phyloP scores from a whole-genome alignment of 768 basidiomycete genomes.

The Myochromella boudieri region DNA sequence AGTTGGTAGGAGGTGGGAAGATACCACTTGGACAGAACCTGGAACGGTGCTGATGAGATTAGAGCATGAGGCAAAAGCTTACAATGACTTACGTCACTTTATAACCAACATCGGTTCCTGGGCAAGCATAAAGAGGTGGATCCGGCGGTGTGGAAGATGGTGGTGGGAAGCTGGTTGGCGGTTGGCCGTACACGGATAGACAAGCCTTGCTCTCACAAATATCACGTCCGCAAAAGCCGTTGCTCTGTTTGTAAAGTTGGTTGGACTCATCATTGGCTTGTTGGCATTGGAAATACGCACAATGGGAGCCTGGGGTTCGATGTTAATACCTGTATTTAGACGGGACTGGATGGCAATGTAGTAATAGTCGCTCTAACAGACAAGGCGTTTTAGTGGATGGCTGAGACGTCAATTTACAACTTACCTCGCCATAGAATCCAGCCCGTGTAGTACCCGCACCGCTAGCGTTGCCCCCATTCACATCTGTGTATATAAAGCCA shows the following conservation, averaged over 20 bases:
- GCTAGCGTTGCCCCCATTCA: constrained; percentile 22
- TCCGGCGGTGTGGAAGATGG: not conserved
- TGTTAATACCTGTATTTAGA: constrained; percentile 4
- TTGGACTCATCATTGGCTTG: no score
- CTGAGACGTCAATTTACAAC: no score
- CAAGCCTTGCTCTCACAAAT: not conserved
- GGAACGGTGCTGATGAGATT: no score
- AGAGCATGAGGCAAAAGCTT: no score
- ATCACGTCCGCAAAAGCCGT: not conserved
- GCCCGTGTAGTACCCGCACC: constrained; percentile 22
- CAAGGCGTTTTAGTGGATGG: no score
- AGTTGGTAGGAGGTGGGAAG: constrained; percentile 1
- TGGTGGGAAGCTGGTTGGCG: constrained; percentile 1
- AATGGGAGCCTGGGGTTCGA: not conserved
- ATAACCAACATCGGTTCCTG: not conserved
- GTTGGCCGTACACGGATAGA: not conserved
- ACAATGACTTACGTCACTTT: no score
- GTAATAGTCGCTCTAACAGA: constrained; percentile 4
- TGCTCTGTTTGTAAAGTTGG: not conserved
- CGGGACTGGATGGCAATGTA: not conserved
- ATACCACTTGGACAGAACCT: constrained; percentile 1
- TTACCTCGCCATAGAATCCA: constrained; percentile 24
- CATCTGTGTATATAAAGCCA: constrained; percentile 25
- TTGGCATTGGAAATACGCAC: not conserved
- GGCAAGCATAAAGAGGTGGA: constrained; percentile 2